A percentile compares a stretch with the other conserved stretches of the same genome.
These are phyloP conservation scores for Aquilaria sinensis DNA, from an alignment of 345 rosid species.

Conservation along the genomic window DNA sequence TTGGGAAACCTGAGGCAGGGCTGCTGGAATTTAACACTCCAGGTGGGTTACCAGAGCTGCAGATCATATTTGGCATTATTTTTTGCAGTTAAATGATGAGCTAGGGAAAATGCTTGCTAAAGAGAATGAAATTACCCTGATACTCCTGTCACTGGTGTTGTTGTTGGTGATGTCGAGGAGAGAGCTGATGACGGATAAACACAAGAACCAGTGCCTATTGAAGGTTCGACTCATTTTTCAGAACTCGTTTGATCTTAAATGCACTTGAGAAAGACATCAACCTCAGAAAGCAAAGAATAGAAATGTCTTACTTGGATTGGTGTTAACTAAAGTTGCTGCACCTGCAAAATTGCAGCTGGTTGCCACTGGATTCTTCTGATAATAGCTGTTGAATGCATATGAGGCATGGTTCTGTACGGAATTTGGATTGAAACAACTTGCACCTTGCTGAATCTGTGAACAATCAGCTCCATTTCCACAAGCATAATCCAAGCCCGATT, in stretches of 20 bases:
- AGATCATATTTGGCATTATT: conserved; percentile 1
- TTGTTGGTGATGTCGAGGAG: conserved; percentile 35
- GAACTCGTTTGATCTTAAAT: not conserved
- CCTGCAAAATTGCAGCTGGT: conserved; percentile 94
- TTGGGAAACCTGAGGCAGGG: conserved; percentile 26
- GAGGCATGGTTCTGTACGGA: conserved; percentile 83
- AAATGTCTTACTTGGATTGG: conserved; percentile 74
- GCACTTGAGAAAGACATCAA: no score
- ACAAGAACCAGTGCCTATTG: conserved; percentile 78
- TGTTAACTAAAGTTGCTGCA: conserved; percentile 43
- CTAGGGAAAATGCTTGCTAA: not conserved
- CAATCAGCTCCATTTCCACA: conserved; percentile 89
- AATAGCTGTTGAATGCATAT: conserved; percentile 89
- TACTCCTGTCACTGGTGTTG: conserved; percentile 31
- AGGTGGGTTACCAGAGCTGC: conserved; percentile 46
- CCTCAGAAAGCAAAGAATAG: no score
- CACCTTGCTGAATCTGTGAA: conserved; percentile 81
- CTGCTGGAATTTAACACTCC: conserved; percentile 37
- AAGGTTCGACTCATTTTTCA: conserved; percentile 1
- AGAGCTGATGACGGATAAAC: conserved; percentile 53
- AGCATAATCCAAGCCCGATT: conserved; percentile 83
- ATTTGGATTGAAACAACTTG: conserved; percentile 69
- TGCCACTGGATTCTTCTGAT: conserved; percentile 72
- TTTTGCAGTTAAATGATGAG: not conserved
- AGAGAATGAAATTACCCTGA: conserved; percentile 33